phyloP scores from a whole-genome alignment of 768 basidiomycete genomes.

The Russula ochroleuca region DNA sequence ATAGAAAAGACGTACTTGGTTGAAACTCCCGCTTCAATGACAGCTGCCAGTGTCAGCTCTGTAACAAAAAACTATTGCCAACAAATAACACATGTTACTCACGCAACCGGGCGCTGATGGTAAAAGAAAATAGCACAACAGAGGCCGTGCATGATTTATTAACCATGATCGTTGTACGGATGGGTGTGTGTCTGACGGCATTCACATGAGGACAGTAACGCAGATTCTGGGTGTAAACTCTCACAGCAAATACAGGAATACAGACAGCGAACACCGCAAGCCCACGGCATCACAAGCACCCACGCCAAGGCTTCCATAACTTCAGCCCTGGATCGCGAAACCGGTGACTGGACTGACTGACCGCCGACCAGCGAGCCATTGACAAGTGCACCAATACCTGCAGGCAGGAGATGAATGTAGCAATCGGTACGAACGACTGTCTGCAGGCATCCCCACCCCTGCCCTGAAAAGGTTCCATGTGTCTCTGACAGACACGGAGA shows the following conservation, averaged over 20 bases:
- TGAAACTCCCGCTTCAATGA: slow-evolving; percentile 82
- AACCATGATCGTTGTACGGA: slow-evolving; percentile 72
- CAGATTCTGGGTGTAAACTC: slow-evolving; percentile 31
- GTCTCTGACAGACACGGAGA: slow-evolving; percentile 70
- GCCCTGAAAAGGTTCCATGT: slow-evolving; percentile 77
- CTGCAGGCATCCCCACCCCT: slow-evolving; percentile 41
- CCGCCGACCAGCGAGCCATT: slow-evolving; percentile 80
- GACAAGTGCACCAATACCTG: slow-evolving; percentile 66
- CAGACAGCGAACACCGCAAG: slow-evolving; percentile 68
- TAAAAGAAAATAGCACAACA: slow-evolving; percentile 71
- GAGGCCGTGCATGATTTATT: slow-evolving; percentile 61
- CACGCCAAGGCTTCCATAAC: slow-evolving; percentile 55
- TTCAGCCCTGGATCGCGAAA: slow-evolving; percentile 16
- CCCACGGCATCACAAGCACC: slow-evolving; percentile 76
- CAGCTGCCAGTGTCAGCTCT: slow-evolving; percentile 67
- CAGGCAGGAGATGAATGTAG: slow-evolving; percentile 1
- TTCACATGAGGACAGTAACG: slow-evolving; percentile 8
- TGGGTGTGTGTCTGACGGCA: slow-evolving; percentile 58
- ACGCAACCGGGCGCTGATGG: slow-evolving; percentile 75
- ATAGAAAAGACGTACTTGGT: slow-evolving; percentile 53
- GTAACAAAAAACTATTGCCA: slow-evolving; percentile 19
- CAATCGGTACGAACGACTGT: slow-evolving; percentile 15
- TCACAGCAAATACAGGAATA: slow-evolving; percentile 73
- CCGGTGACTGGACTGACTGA: slow-evolving; percentile 36
- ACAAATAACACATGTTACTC: slow-evolving; percentile 32